Evolutionary conservation across 345 rosid genomes (phyloP).

Genomic region (Lumnitzera littorea): DNA sequence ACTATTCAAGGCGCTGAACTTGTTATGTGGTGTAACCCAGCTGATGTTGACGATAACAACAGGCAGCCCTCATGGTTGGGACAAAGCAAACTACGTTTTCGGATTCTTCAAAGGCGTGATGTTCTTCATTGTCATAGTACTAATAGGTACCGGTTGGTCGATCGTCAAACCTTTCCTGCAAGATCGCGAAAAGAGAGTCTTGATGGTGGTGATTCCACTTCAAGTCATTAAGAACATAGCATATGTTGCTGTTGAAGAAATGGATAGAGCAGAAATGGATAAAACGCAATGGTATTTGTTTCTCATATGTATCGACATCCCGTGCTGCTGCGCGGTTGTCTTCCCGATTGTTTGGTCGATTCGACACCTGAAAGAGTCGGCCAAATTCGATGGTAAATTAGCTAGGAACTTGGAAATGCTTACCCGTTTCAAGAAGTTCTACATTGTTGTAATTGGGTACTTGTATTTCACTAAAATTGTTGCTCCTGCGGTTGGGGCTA

Average conservation of each 20-base stretch:
- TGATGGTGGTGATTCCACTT: slow-evolving; percentile 92
- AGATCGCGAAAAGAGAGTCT: slow-evolving; percentile 94
- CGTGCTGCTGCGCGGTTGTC: slow-evolving; percentile 90
- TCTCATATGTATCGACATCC: slow-evolving; percentile 75
- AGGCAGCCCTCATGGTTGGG: slow-evolving; percentile 99
- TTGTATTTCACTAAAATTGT: slow-evolving; percentile 88
- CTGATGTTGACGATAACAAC: slow-evolving; percentile 68
- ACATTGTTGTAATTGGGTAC: slow-evolving; percentile 85
- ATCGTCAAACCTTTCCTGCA: slow-evolving; percentile 89
- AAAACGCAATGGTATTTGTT: slow-evolving; percentile 97
- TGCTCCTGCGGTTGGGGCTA: slow-evolving; percentile 76
- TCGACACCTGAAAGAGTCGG: slow-evolving; percentile 71
- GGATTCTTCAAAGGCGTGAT: slow-evolving; percentile 81
- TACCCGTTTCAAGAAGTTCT: slow-evolving; percentile 81
- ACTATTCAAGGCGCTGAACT: slow-evolving; percentile 76
- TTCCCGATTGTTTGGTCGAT: slow-evolving; percentile 99
- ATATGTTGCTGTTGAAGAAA: slow-evolving; percentile 83
- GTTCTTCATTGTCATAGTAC: slow-evolving; percentile 82
- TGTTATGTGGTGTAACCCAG: slow-evolving; percentile 89
- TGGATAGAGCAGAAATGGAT: slow-evolving; percentile 81
- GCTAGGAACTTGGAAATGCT: slow-evolving; percentile 85
- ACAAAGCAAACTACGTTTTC: slow-evolving; percentile 77
- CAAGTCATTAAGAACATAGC: slow-evolving; percentile 94
- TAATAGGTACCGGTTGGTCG: slow-evolving; percentile 99
- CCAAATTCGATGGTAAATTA: slow-evolving; percentile 90